Base-by-base conservation (phyloP, 768 basidiomycete species). In the Cystofilobasidium bisporidii region DNA sequence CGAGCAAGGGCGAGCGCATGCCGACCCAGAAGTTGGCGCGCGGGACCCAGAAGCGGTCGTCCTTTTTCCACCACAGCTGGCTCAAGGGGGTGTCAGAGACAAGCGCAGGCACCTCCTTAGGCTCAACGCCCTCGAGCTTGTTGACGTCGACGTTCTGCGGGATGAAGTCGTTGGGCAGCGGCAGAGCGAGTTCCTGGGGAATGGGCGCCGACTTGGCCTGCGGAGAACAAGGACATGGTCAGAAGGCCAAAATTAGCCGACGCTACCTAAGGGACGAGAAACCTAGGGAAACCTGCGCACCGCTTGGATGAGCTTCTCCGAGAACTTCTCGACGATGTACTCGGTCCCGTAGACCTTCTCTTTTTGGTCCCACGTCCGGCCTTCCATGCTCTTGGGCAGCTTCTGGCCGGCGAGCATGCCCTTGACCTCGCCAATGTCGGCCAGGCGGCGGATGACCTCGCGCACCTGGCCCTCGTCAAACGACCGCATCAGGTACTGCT, bases 11-110 rank as follows among this genome's bases (percentile, higher is more conserved):
- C 33, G 45, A 73, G 72, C 87, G 82, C 55, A 93, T 79, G 71
- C 88, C 84, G 63, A 97, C 81, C 65, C 86, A 78, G 26, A 87
- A 69, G 58, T 69, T 64, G 32, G 91, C 91, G 74, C 89, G 90
- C 0, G 96, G 96, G 14, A 94, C 84, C 88, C 91, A 94, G 80
- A 96, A 99, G 69, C 81, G 83, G 76, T 99, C 94, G 75, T 99
- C 96, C 75, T 92, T 92, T 81, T 99, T 99, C 78, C 92, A 84
- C 93, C 94, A 99, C 3, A 98, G 78, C 17, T 85, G 82, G 5
- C 86, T 87, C 32, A 86, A 72, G 0, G 83, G 78, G 0, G 85
- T 88, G 76, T 92, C 83, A 38, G 83, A 80, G 64, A 98, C 83
- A 68, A 92, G 82, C 68, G 82, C 79, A 4, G 94, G 93, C 17